Base-by-base conservation (phyloP, 2,329 filamentous ascomycete genomes). In the Ascochyta lentis region DNA sequence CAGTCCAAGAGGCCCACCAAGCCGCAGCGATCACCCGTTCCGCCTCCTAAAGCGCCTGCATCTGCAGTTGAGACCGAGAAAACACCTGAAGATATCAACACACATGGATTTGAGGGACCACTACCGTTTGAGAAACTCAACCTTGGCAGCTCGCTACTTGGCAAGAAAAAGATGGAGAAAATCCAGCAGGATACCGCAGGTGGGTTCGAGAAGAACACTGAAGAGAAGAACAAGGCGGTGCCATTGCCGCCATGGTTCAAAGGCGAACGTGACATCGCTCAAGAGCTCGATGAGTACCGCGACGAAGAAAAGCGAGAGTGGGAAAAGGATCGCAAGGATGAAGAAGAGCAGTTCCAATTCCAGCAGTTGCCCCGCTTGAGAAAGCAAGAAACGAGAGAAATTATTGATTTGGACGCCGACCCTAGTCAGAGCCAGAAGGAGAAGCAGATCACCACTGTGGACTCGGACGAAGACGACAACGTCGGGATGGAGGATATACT, bases 51-150 rank as follows among this genome's bases (percentile, higher is more conserved):
- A 27, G 44, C 45, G 9, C 29, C 55, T 42, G 38, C 55, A 29
- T 40, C 60, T 13, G 31, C 53, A 27, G 40, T 58, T 3, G 71
- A 75, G 43, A 61, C 72, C 24, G 68, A 74, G 4, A 71, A 77
- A 19, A 67, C 78, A 13, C 8, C 26, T 12, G 38, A 13, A 6
- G 6, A 33, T 6, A 3, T 68, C 82, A 9, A 86, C 85, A 45
- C 84, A 61, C 81, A 85, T 47, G 77, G 75, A 3, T 90, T 96
- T 68, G 85, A 86, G 61, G 94, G 94, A 0, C 92, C 93, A 0
- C 76, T 99, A 5, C 95, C 95, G 0, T 99, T 99, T 68, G 92
- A 96, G 65, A 94, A 83, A 46, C 77, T 89, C 6, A 83, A 92
- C 69, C 81, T 96, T 1, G 86, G 89, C 40, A 87, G 85, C 47